phyloP scores from a whole-genome alignment of 2,329 filamentous ascomycete species.

The Fusarium clavum region DNA sequence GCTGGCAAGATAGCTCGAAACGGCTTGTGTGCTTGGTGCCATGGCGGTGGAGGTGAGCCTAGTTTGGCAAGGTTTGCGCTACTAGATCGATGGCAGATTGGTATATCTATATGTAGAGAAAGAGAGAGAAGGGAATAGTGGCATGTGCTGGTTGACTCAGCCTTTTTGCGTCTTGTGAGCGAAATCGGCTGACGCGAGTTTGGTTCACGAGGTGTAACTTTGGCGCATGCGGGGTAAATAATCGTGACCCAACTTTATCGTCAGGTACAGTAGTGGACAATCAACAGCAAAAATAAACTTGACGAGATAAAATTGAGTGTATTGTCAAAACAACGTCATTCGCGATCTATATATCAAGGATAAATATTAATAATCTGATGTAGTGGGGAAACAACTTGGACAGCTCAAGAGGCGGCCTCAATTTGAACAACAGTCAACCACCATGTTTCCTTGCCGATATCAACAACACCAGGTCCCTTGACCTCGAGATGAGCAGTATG shows the following conservation, averaged over 20 bases:
- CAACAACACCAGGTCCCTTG: constrained; percentile 39
- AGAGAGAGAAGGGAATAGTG: neutral
- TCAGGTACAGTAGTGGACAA: constrained; percentile 1
- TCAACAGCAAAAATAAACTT: neutral
- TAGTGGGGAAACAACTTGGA: neutral
- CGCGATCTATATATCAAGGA: too few species aligned
- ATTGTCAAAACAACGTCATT: neutral
- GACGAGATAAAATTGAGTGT: too few species aligned
- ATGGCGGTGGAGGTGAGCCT: constrained; percentile 17
- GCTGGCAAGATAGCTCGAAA: constrained; percentile 43
- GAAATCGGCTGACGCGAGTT: constrained; percentile 25
- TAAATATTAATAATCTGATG: too few species aligned
- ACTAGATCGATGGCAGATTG: neutral
- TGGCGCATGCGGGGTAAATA: constrained; percentile 26
- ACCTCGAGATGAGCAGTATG: constrained; percentile 50
- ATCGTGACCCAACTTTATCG: constrained; percentile 12
- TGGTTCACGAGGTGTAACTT: constrained; percentile 24
- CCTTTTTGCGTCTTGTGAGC: constrained; percentile 23
- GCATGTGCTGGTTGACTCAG: constrained; percentile 3
- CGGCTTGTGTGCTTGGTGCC: constrained; percentile 16
- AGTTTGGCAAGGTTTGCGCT: neutral
- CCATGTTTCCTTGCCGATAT: constrained; percentile 47
- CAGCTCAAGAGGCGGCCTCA: constrained; percentile 5
- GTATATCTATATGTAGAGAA: neutral
- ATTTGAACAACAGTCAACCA: constrained; percentile 52